Evolutionary conservation across 306 rosid species (phyloP), one percentile per base, ranked within the genome.

Genomic region (Malus sieversii): DNA sequence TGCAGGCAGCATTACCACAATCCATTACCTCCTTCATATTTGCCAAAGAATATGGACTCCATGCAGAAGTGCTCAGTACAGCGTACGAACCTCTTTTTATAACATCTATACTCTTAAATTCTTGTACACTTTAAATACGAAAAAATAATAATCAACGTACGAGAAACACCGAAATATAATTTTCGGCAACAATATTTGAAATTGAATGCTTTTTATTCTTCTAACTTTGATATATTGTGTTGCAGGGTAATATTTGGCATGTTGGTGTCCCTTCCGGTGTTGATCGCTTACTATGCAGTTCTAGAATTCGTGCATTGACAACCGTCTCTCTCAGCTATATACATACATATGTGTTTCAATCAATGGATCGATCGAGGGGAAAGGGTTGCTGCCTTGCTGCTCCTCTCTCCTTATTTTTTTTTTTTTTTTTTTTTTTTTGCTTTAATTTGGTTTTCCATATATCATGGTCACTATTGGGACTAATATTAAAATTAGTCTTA

Each of bases 1-100:
- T 79, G 88, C 87, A 94, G 99, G 89, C 99, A 57, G 99, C 99
- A 46, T 52, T 95, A 14, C 99, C 99, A 53, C 99, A 95, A 12
- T 95, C 99, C 33, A 92, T 95, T 64, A 95, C 97, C 6, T 95
- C 99, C 38, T 95, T 92, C 87, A 92, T 95, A 42, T 92, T 29
- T 59, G 99, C 97, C 25, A 90, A 90, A 85, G 97, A 95, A 75
- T 95, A 90, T 52, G 96, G 93, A 30, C 60, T 95, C 68, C 99
- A 92, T 71, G 88, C 99, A 4, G 92, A 95, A 12, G 90, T 95
- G 67, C 87, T 95, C 6, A 92, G 99, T 83, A 95, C 99, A 22
- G 97, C 99, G 99, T 95, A 88, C 83, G 97, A 80, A n/a, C 32
- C 10, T 25, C 40, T 44, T 19, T 35, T 20, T 61, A 25, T 61